Evolutionary conservation across 495 filamentous ascomycete species (phyloP), one percentile per base, ranked within the genome.

Genomic region (Pseudoneurospora amorphoporcata): DNA sequence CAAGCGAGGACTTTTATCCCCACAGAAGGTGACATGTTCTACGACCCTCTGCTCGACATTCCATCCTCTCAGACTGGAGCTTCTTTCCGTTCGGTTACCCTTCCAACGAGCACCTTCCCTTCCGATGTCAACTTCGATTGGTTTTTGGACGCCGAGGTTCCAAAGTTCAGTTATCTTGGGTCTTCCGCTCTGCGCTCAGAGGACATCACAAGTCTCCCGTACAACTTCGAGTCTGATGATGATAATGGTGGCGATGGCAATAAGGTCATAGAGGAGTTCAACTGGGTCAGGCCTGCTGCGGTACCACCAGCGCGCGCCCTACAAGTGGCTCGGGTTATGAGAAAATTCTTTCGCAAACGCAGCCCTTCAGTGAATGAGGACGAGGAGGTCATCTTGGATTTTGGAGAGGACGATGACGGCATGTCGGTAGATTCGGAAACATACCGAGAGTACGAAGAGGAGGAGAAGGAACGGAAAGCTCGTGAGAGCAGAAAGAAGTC

Each of bases 381-480:
- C 14, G 82, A 88, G 14, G 72, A 85, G 29, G 72, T 85, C 19
- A 81, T 91, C 4, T 89, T 94, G 14, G 5, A 86, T 0, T 91
- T 88, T 74, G 91, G 90, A 37, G 90, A 95, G 1, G 95, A 86
- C 8, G 84, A 85, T 73, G 82, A 85, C 35, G 86, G 90, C 88
- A 0, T 92, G 84, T 87, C 78, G 78, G 14, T 92, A 94, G 74
- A 90, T 90, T 10, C 80, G 89, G 58, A 61, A 61, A 61, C 53
- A 32, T 61, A 61, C 29, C 53, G 53, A 16, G 79, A 86, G 19
- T 91, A 94, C 74, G 76, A 76, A 10, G 65, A 43, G 16, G 76
- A 81, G 43, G 70, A 69, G 8, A 69, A 73, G 38, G 71, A 75
- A 53, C 68, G 32, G 68, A 65, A 76, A 58, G 72, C 71, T 1